Conservation (phyloP, 805 yeast genomes). For the Lipomyces starkeyi region DNA sequence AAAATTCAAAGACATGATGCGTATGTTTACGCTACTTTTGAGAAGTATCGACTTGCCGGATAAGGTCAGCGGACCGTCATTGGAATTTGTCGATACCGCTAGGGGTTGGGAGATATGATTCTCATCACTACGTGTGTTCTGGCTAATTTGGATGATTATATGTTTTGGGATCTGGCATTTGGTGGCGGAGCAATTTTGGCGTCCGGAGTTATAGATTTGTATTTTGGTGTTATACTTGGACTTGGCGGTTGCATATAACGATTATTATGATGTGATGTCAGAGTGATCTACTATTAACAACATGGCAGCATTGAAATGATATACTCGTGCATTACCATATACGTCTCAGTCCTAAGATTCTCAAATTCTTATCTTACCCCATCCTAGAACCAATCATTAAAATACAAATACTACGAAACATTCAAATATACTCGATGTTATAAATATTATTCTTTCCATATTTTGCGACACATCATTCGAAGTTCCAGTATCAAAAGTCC, state of each 20-base stretch:
- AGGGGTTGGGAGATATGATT: background rate
- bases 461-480: background rate
- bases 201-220: background rate
- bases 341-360: background rate
- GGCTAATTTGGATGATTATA: background rate
- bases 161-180: background rate
- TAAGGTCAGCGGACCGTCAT: background rate
- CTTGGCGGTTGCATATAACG: background rate
- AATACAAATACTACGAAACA: background rate
- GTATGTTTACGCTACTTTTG: conserved; percentile 27
- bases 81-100: conserved; percentile 17
- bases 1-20: conserved; percentile 66
- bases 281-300: background rate
- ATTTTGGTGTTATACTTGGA: background rate
- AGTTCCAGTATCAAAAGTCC: conserved; percentile 2
- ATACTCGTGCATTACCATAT: no score
- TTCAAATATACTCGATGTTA: background rate
- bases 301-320: background rate
- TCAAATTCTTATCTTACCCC: background rate
- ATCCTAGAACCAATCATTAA: background rate
- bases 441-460: background rate
- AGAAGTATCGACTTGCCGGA: conserved; percentile 25
- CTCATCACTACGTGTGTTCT: background rate
- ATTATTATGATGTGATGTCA: background rate
- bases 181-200: background rate